Percentiles rank a stretch among this genome's conserved stretches.
Conservation (phyloP, 1,284 basidiomycete species). For the Thecaphora frezii region DNA sequence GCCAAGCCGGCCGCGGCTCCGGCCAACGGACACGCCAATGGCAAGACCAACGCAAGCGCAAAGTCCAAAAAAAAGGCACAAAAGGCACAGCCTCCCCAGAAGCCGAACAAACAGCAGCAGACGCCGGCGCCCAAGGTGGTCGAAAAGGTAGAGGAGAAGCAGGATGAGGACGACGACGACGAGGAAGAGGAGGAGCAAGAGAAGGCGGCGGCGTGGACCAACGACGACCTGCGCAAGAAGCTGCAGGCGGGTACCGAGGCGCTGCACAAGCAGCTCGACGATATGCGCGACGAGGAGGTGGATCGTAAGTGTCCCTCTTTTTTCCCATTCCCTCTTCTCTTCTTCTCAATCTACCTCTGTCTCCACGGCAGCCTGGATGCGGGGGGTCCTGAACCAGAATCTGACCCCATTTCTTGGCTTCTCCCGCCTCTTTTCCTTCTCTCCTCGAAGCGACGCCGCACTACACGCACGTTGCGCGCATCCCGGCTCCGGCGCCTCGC, state of each 20-base stretch:
- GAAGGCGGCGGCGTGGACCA: conserved; percentile 8
- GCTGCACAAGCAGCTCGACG: conserved; percentile 14
- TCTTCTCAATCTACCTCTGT: too few species aligned
- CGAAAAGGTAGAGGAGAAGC: conserved; percentile 14
- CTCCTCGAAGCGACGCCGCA: not conserved
- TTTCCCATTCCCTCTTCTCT: too few species aligned
- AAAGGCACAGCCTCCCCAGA: conserved; percentile 5
- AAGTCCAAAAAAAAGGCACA: conserved; percentile 17
- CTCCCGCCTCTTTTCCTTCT: too few species aligned
- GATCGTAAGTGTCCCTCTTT: conserved; percentile 14
- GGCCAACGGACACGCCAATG: not conserved
- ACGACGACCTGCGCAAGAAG: conserved; percentile 17
- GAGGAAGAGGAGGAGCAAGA: not conserved
- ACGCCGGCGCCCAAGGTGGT: conserved; percentile 2
- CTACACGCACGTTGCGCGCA: conserved; percentile 23
- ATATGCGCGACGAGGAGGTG: conserved; percentile 35
- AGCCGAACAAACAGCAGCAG: conserved; percentile 2
- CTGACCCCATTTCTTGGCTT: too few species aligned
- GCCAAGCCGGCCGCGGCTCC: conserved; percentile 1
- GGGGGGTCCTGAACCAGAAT: too few species aligned
- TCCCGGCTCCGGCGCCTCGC: conserved; percentile 10
- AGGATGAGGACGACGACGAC: not conserved
- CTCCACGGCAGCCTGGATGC: too few species aligned
- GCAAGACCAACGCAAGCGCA: not conserved
- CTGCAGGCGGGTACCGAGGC: conserved; percentile 14